These are phyloP conservation scores for Hibiscus trionum DNA, from an alignment of 345 rosid genomes.

Conservation along the genomic window DNA sequence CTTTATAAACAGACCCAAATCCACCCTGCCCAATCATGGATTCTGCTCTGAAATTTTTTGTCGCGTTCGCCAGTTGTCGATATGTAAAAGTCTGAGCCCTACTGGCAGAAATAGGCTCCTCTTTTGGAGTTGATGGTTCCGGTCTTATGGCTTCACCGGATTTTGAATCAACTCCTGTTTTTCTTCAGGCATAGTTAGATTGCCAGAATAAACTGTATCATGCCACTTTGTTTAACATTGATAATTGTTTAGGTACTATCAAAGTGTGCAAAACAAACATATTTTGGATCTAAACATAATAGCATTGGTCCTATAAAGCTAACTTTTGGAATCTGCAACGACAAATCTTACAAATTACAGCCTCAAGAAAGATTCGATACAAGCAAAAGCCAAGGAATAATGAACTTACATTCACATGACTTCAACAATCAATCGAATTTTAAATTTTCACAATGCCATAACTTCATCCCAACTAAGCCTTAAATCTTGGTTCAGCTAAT, in stretches of 20 bases:
- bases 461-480: background rate
- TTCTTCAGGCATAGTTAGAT: conserved; percentile 3
- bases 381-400: background rate
- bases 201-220: background rate
- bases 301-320: too few species aligned
- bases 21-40: conserved; percentile 73
- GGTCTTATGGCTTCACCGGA: background rate
- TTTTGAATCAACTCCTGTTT: conserved; percentile 8
- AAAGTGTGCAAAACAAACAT: background rate
- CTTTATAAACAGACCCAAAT: conserved; percentile 65
- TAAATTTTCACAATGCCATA: too few species aligned
- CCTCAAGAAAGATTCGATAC: background rate
- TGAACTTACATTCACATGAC: background rate
- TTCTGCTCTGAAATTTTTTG: conserved; percentile 38
- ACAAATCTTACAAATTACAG: background rate
- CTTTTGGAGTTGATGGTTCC: conserved; percentile 14
- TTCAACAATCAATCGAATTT: background rate
- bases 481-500: background rate
- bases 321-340: background rate
- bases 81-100: conserved; percentile 36
- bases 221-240: background rate
- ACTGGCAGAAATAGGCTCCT: background rate
- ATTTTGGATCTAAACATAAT: background rate
- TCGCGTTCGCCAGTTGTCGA: conserved; percentile 55
- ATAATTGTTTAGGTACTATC: background rate